Evolutionary conservation across 2,329 filamentous ascomycete species (phyloP), one percentile per base, ranked within the genome.

Genomic region (Cladosporium colombiae): DNA sequence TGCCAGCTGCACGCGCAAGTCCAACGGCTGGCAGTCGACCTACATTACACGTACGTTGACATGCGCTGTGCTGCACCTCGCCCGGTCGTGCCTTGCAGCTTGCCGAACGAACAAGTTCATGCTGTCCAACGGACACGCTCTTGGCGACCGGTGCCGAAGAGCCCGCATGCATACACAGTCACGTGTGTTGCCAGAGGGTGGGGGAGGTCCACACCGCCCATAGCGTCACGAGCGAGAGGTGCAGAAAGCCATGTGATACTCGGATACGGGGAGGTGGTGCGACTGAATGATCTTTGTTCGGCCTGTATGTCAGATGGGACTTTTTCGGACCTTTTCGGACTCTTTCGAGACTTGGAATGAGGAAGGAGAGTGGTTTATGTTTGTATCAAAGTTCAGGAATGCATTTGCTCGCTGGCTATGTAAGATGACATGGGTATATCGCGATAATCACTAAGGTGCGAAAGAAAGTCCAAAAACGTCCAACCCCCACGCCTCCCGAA

Each of bases 31-130:
- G 61, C 61, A 52, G 37, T 63, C 50, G 40, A 37, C 50, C 46
- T 61, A 61, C 33, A 58, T 44, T 44, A 44, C 37, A 44, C 21
- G 37, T 46, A 46, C 40, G 23, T 46, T n/a, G 18, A 59, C 56
- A 59, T 44, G 56, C 56, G 33, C 33, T 31, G 25, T 61, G 55
- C 55, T 25, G 31, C 33, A 55, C 52, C n/a, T 33, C 27, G 52
- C 27, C 29, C 56, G 56, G 61, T 44, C 61, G 61, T 63, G 61
- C 61, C 61, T 56, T 63, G 61, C 61, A 63, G 61, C 23, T 46
- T n/a, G 40, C 8, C 40, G 40, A 46, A 52, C 59, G 50, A 55
- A 56, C 61, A 40, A 63, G 61, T 63, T 56, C 61, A 63, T 55
- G 61, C 50, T 56, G 61, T 63, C 61, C 61, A 63, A 63, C 61